Conservation (phyloP, 768 basidiomycete species). For the Pisolithus sp. region DNA sequence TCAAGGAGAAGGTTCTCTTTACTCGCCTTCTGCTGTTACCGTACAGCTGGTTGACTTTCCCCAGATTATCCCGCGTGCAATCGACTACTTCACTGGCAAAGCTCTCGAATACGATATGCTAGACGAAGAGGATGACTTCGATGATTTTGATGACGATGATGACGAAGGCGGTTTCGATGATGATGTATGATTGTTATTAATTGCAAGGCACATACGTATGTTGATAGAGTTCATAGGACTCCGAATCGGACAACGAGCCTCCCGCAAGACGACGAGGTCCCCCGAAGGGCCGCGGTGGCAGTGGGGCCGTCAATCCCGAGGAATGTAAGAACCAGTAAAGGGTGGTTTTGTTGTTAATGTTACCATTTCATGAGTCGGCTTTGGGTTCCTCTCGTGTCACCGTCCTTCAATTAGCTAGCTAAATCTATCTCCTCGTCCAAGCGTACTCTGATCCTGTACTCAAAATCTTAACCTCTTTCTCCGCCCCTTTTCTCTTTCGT, state of each 20-base stretch:
- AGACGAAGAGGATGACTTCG: constrained; percentile 54
- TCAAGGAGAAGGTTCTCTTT: constrained; percentile 84
- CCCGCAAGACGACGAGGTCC: constrained; percentile 53
- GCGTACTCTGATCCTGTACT: background rate
- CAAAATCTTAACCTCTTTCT: background rate
- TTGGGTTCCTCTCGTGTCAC: constrained; percentile 7
- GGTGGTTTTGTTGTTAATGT: constrained; percentile 6
- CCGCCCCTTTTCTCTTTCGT: background rate
- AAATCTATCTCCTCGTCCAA: constrained; percentile 2
- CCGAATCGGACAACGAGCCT: constrained; percentile 61
- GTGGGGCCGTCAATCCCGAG: constrained; percentile 51
- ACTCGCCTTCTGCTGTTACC: background rate
- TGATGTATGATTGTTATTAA: constrained; percentile 37
- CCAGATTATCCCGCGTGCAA: constrained; percentile 88
- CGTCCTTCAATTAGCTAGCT: constrained; percentile 6
- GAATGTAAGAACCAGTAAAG: constrained; percentile 89
- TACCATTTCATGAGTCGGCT: constrained; percentile 16
- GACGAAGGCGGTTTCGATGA: constrained; percentile 54
- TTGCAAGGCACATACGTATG: constrained; percentile 11
- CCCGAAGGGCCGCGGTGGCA: constrained; percentile 49
- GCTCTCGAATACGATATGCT: constrained; percentile 74
- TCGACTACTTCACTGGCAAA: constrained; percentile 98
- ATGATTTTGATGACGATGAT: constrained; percentile 47
- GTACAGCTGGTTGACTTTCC: background rate
- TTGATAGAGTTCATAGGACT: constrained; percentile 39